Evolutionary conservation across 2,329 filamentous ascomycete species (phyloP).

Genomic region (Niveomyces coronatus): DNA sequence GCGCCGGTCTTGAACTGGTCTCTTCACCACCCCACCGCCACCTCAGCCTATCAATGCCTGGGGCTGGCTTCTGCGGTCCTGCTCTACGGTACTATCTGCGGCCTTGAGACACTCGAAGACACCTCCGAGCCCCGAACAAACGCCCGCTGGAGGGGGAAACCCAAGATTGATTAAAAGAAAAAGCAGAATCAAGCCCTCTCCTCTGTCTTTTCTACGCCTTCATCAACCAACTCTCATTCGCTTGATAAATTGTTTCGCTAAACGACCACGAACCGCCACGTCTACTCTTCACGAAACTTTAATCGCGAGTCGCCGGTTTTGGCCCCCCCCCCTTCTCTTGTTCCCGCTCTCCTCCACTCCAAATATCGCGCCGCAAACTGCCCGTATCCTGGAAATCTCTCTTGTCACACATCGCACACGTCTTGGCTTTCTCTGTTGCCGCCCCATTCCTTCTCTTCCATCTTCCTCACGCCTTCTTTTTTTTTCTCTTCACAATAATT

Average conservation of each 20-base stretch:
- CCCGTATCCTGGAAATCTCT: constrained; percentile 7
- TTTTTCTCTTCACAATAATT: too few relatives aligned
- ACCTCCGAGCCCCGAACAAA: neutral
- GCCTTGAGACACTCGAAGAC: too few relatives aligned
- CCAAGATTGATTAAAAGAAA: neutral
- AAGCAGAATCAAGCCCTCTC: too few relatives aligned
- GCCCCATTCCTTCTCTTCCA: constrained; percentile 2
- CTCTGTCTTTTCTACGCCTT: too few relatives aligned
- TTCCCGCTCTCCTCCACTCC: constrained; percentile 6
- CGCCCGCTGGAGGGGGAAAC: too few relatives aligned
- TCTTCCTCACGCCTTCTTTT: neutral
- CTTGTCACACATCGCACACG: constrained; percentile 9
- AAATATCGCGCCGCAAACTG: constrained; percentile 9
- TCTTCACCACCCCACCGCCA: constrained; percentile 9
- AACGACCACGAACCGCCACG: neutral
- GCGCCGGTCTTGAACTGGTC: too few relatives aligned
- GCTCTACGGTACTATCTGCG: constrained; percentile 3
- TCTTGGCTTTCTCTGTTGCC: constrained; percentile 2
- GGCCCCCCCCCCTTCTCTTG: constrained; percentile 7
- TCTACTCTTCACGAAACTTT: constrained; percentile 7
- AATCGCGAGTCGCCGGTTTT: constrained; percentile 10
- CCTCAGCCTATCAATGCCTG: too few relatives aligned
- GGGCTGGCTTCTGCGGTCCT: too few relatives aligned
- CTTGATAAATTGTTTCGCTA: constrained; percentile 3
- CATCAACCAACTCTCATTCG: neutral